phyloP scores from a whole-genome alignment of 2,329 filamentous ascomycete genomes.

The Hymenoscyphus repandus region DNA sequence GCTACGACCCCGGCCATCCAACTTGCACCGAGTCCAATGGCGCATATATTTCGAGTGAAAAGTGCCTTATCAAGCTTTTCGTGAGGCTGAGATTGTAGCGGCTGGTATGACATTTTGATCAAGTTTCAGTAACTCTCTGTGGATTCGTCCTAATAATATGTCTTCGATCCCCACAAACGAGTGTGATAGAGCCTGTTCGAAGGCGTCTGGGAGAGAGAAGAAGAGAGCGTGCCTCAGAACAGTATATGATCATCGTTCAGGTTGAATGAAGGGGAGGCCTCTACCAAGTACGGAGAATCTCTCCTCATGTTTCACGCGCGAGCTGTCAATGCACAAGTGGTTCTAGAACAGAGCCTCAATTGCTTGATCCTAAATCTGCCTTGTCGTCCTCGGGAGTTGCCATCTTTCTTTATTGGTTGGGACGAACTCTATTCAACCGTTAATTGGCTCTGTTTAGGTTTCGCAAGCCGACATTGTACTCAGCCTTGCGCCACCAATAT shows the following conservation, averaged over 20 bases:
- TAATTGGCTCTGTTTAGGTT: neutral
- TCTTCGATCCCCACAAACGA: neutral
- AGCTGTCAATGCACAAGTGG: too few relatives aligned
- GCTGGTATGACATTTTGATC: neutral
- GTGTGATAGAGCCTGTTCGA: neutral
- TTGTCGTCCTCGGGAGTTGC: neutral
- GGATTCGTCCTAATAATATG: neutral
- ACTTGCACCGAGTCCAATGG: slow-evolving; percentile 10
- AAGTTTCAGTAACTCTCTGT: neutral
- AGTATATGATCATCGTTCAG: too few relatives aligned
- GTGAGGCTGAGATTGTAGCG: slow-evolving; percentile 1
- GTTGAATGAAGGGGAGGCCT: neutral
- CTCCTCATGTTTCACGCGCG: too few relatives aligned
- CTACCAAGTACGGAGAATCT: neutral
- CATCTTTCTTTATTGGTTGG: neutral
- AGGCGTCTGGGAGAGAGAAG: neutral
- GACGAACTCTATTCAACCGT: too few relatives aligned
- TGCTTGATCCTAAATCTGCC: neutral
- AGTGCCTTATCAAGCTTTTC: slow-evolving; percentile 16
- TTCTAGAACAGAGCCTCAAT: neutral
- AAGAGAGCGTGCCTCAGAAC: too few relatives aligned
- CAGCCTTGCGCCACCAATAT: slow-evolving; percentile 14
- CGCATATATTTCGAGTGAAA: slow-evolving; percentile 10
- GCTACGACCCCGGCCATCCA: slow-evolving; percentile 13
- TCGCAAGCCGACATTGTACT: neutral